Percentiles rank a stretch among this genome's conserved stretches.
phyloP scores from a whole-genome alignment of 2,329 filamentous ascomycete genomes.

The Pestalotiopsis sp. region DNA sequence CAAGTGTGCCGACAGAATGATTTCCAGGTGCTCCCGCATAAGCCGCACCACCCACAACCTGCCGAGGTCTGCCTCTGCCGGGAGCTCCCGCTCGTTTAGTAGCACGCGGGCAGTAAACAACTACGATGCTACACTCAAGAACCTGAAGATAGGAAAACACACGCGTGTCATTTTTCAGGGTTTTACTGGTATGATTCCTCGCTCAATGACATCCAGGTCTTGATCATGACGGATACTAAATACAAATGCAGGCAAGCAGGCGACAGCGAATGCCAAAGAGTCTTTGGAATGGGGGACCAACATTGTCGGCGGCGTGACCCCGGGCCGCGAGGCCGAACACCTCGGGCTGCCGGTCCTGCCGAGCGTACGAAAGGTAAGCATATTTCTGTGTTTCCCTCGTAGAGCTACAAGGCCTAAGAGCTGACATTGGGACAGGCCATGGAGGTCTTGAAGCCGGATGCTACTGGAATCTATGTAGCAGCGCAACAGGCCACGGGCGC shows the following conservation, averaged over 20 bases:
- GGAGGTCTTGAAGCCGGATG: constrained; percentile 71
- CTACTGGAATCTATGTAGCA: constrained; percentile 78
- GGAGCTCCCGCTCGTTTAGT: constrained; percentile 20
- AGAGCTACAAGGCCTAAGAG: not conserved
- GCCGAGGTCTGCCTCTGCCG: constrained; percentile 10
- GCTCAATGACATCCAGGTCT: too few relatives aligned
- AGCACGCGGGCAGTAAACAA: constrained; percentile 17
- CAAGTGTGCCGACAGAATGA: not conserved
- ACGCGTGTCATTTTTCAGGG: constrained; percentile 45
- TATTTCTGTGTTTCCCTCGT: not conserved
- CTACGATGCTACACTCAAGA: constrained; percentile 36
- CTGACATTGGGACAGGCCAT: constrained; percentile 52
- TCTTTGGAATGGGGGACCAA: constrained; percentile 79
- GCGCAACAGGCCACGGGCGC: constrained; percentile 72
- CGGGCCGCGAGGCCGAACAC: constrained; percentile 70
- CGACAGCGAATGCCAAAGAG: constrained; percentile 76
- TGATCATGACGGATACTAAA: not conserved
- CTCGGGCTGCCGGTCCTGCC: constrained; percentile 73
- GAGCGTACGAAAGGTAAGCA: constrained; percentile 58
- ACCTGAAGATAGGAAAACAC: constrained; percentile 39
- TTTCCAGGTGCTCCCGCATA: not conserved
- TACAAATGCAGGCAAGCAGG: constrained; percentile 34
- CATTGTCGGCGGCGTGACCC: constrained; percentile 77
- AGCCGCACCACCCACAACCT: not conserved
- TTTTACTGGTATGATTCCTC: constrained; percentile 34